Percentiles rank a stretch among this genome's conserved stretches.
Conservation (phyloP, 2,329 filamentous ascomycete species). For the Daldinia sp. region DNA sequence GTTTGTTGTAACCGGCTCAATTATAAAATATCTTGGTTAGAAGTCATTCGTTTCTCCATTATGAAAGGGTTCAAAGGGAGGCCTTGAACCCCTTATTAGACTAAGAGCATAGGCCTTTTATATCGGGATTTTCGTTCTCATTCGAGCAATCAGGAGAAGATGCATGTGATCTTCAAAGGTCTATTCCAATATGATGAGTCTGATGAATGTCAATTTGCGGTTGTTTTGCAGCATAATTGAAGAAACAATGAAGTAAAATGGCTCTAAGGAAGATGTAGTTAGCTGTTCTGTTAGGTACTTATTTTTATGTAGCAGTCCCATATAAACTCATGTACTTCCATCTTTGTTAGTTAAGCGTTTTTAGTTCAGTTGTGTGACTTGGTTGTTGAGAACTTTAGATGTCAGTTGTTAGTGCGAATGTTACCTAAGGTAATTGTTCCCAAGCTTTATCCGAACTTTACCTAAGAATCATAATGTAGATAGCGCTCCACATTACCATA, state of each 20-base stretch:
- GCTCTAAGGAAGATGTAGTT: no score
- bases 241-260: background rate
- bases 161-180: background rate
- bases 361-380: background rate
- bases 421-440: background rate
- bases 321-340: conserved; percentile 1
- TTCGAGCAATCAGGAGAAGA: background rate
- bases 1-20: background rate
- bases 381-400: background rate
- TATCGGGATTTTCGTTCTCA: background rate
- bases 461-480: background rate
- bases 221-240: background rate
- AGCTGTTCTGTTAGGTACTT: background rate
- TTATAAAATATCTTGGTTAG: background rate
- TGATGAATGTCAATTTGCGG: no score
- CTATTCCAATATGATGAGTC: background rate
- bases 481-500: background rate
- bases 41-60: background rate
- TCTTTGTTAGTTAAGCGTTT: background rate
- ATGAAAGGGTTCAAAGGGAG: background rate
- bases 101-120: background rate
- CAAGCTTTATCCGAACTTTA: conserved; percentile 1
- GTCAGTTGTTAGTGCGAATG: background rate
- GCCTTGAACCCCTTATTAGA: background rate
- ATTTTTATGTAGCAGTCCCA: background rate